phyloP scores from a whole-genome alignment of 2,329 filamentous ascomycete species.

The Calonectria pteridis region DNA sequence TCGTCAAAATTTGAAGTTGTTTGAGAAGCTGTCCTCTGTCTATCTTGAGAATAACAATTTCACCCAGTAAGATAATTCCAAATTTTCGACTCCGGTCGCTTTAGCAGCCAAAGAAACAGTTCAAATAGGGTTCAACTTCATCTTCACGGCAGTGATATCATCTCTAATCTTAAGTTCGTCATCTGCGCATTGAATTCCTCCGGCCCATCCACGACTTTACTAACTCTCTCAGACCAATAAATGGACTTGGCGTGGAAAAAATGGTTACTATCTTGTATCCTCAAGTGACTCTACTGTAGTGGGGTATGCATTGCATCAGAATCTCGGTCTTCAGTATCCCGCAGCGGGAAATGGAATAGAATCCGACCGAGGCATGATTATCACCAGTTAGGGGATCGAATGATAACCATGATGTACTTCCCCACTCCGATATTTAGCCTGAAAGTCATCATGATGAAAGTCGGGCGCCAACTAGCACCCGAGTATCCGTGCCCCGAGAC shows the following conservation, averaged over 20 bases:
- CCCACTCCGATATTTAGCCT: neutral
- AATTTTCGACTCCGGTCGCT: neutral
- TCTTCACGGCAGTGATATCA: neutral
- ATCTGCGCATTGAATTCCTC: neutral
- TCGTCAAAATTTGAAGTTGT: neutral
- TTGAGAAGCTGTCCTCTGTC: neutral
- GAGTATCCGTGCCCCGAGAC: neutral
- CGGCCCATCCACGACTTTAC: neutral
- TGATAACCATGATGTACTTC: neutral
- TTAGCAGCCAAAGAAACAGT: neutral
- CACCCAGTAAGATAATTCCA: neutral
- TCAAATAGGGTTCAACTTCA: neutral
- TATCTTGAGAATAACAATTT: neutral
- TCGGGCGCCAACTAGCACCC: neutral
- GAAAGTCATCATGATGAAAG: neutral
- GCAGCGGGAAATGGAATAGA: neutral
- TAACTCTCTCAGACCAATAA: neutral
- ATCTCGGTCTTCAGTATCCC: neutral
- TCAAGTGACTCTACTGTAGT: neutral
- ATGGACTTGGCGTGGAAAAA: neutral
- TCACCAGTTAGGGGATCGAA: neutral
- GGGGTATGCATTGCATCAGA: neutral
- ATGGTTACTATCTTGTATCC: neutral
- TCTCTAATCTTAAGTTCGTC: neutral
- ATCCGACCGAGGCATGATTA: neutral